phyloP scores from a whole-genome alignment of 1,139 yeast genomes.

The Yamadazyma songkhlaensis region DNA sequence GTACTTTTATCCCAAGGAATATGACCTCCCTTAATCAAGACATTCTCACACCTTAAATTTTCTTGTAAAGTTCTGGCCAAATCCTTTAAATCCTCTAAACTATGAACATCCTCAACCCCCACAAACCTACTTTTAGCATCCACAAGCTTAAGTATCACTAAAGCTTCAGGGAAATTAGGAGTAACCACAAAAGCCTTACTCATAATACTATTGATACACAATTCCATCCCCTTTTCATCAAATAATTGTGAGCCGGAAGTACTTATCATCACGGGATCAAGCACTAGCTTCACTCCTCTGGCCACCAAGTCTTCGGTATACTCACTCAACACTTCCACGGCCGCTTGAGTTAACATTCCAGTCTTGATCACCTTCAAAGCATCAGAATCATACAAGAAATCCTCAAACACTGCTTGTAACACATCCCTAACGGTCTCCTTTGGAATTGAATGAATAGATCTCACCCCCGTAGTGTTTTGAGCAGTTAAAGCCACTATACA shows the following conservation, averaged over 20 bases:
- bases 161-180: constrained; percentile 76
- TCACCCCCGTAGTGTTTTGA: constrained; percentile 70
- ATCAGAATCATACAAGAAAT: constrained; percentile 44
- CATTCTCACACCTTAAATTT: constrained; percentile 45
- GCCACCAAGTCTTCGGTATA: constrained; percentile 26
- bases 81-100: constrained; percentile 3
- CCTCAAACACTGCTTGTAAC: constrained; percentile 57
- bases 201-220: constrained; percentile 46
- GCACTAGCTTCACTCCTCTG: constrained; percentile 43
- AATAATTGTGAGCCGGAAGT: constrained; percentile 68
- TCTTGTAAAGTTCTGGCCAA: constrained; percentile 45
- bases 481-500: constrained; percentile 83
- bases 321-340: constrained; percentile 47
- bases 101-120: constrained; percentile 6
- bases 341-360: constrained; percentile 69
- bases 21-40: constrained; percentile 85
- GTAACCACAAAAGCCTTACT: constrained; percentile 63
- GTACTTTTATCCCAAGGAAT: constrained; percentile 43
- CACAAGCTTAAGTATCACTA: constrained; percentile 6
- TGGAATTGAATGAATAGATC: constrained; percentile 46
- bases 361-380: constrained; percentile 69
- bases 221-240: constrained; percentile 44
- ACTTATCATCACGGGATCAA: constrained; percentile 84
- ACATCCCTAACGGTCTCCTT: constrained; percentile 41
- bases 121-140: background rate